A percentile compares a stretch with the other conserved stretches of the same genome.
phyloP scores from a whole-genome alignment of 176 grass and related monocot genomes.

The Ensete glaucum region DNA sequence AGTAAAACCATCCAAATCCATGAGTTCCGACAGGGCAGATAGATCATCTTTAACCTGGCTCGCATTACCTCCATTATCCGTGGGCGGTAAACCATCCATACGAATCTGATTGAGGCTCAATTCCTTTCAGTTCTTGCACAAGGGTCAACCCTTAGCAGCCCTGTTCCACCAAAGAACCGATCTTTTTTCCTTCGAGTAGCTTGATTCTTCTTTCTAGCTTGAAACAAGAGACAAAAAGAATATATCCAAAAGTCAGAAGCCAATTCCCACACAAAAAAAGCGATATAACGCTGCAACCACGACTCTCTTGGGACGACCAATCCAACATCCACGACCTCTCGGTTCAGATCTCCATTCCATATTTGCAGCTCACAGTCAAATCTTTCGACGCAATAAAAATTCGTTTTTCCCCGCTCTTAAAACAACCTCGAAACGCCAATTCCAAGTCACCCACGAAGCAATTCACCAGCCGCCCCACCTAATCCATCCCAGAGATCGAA shows the following conservation, averaged over 20 bases:
- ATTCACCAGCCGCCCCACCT: not conserved
- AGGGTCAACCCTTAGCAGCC: not conserved
- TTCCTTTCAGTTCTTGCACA: not conserved
- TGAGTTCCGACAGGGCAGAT: constrained; percentile 24
- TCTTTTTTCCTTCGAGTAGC: not conserved
- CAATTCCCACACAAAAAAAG: not conserved
- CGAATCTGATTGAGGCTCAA: not conserved
- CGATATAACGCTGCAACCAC: not conserved
- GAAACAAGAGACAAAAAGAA: not conserved
- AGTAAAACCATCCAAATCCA: constrained; percentile 28
- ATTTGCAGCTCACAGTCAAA: not conserved
- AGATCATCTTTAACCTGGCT: constrained; percentile 15
- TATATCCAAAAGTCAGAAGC: not conserved
- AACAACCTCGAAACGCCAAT: not conserved
- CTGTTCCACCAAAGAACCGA: not conserved
- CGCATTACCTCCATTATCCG: not conserved
- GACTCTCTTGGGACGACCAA: not conserved
- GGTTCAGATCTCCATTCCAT: not conserved
- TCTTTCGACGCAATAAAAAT: not conserved
- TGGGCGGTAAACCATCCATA: constrained; percentile 15
- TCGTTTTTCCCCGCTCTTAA: not conserved
- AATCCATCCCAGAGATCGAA: not conserved
- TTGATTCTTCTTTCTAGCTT: not conserved
- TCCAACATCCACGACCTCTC: not conserved
- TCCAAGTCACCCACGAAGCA: not conserved